Evolutionary conservation across 2,329 filamentous ascomycete genomes (phyloP), one percentile per base, ranked within the genome.

Genomic region (Verticillium isaacii): DNA sequence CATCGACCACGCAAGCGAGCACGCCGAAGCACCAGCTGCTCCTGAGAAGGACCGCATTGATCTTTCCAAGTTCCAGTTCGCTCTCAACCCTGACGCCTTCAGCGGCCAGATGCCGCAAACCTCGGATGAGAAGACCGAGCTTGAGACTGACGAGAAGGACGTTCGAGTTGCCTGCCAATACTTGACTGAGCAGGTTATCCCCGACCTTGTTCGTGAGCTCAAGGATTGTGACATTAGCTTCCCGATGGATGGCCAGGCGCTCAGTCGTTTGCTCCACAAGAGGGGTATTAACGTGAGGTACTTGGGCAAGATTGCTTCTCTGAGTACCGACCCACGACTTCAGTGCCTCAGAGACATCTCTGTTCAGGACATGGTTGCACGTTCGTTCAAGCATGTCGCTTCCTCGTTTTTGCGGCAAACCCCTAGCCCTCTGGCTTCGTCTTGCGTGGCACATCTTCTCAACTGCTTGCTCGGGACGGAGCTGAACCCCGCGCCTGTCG

Each of bases 231-330:
- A 99, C 68, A 89, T 97, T 67, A 95, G 94, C 70, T 98, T 98
- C 80, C 95, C 95, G 14, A 97, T 98, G 92, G 96, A 99, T 70
- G 95, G 95, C n/a, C 86, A 91, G 71, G 97, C 94, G 23, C 82
- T 99, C 62, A 92, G 90, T 69, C 88, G 89, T 66, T 85, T 97
- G 59, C 83, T 99, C 72, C 95, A 99, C 81, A 97, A 97, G 82
- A 91, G 94, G 52, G 95, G 95, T 77, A 93, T 99, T 80, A 99
- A 99, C 79, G 85, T 98, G 65, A 87, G 96, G 71, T 99, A 99
- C 75, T 84, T 98, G n/a, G 95, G 95, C 67, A 90, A 88, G 75
- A 78, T 99, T 65, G 90, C 92, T 14, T 81, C 85, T 62, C 82
- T 91, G 59, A 87, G 89, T 68, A 85, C 85, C 66, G 89, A 89